Evolutionary conservation across 352 stramenopile genomes (phyloP), one percentile per base, ranked within the genome.

Genomic region (Pythium rhizo-oryzae): DNA sequence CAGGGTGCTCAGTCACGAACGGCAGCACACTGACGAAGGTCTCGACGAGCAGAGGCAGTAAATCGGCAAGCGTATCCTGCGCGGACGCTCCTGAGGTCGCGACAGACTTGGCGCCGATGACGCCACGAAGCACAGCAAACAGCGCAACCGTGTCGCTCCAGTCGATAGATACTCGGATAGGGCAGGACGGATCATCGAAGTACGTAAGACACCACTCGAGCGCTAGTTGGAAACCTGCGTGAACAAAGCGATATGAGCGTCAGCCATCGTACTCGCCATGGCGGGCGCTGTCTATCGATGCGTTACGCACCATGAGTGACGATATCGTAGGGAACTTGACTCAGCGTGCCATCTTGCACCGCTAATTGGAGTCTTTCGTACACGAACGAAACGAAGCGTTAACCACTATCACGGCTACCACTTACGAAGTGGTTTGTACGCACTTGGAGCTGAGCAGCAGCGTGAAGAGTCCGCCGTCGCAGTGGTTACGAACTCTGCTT

Each of bases 151-250:
- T 59, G 11, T 78, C 68, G 62, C 79, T 84, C 80, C 82, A 89
- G 67, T 83, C 74, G 19, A 91, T 58, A 7, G 67, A 44, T 8
- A 84, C 46, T 3, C 78, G 76, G 13, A 87, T 67, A 9, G 82
- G 79, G 52, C 82, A 88, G 0, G n/a, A 49, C 1, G 71, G 58
- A 33, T 79, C 69, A 1, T 80, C 72, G 4, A 91, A 58, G 52
- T 85, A 87, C 15, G 69, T 65, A 21, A 85, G 23, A 21, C 69
- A 77, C 79, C 81, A 91, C 25, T 79, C 62, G 21, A 89, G 63
- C 3, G 67, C 79, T 9, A 89, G 51, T 16, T 80, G 76, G 7
- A 87, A 69, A 12, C 79, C 83, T 91, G 8, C 1, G 4, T 1
- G 15, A 12, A 12, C 37, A 43, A 43, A 18, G 9, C 11, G 37